Conservation (phyloP, 2,329 filamentous ascomycete species). For the Hymenoscyphus salicellus region DNA sequence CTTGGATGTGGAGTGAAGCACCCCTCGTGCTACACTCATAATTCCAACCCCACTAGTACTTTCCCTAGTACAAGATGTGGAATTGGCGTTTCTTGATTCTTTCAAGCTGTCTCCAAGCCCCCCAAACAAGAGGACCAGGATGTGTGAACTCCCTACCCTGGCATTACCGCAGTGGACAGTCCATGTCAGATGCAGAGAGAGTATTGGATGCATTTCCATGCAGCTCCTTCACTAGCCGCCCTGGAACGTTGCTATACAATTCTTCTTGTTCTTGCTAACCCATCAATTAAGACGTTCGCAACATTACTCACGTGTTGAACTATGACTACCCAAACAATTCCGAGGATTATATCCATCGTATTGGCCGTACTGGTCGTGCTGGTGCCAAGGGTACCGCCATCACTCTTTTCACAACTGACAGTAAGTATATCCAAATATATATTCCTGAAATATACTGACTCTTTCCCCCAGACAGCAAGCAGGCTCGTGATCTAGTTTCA, state of each 20-base stretch:
- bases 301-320: slow-evolving; percentile 99
- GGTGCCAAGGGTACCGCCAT: slow-evolving; percentile 94
- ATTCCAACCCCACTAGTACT: slow-evolving; percentile 69
- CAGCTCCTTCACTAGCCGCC: slow-evolving; percentile 39
- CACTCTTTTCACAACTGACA: slow-evolving; percentile 98
- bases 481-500: slow-evolving; percentile 92
- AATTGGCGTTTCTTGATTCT: slow-evolving; percentile 75
- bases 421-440: slow-evolving; percentile 58
- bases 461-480: slow-evolving; percentile 67
- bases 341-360: slow-evolving; percentile 97
- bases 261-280: slow-evolving; percentile 74
- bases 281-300: slow-evolving; percentile 92
- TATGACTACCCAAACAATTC: slow-evolving; percentile 99
- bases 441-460: slow-evolving; percentile 25
- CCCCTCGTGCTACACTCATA: slow-evolving; percentile 66
- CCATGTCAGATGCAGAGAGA: slow-evolving; percentile 39
- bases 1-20: slow-evolving; percentile 80
- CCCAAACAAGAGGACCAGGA: slow-evolving; percentile 57
- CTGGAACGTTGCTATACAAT: slow-evolving; percentile 62
- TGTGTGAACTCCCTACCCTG: slow-evolving; percentile 51
- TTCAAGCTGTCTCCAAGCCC: slow-evolving; percentile 76
- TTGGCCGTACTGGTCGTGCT: slow-evolving; percentile 92
- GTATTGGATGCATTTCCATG: slow-evolving; percentile 38
- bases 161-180: slow-evolving; percentile 45
- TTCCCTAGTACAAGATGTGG: slow-evolving; percentile 68